A percentile compares a stretch with the other conserved stretches of the same genome.
These are phyloP conservation scores for Sporothrix globosa DNA, from an alignment of 2,329 filamentous ascomycete species.

Conservation along the genomic window DNA sequence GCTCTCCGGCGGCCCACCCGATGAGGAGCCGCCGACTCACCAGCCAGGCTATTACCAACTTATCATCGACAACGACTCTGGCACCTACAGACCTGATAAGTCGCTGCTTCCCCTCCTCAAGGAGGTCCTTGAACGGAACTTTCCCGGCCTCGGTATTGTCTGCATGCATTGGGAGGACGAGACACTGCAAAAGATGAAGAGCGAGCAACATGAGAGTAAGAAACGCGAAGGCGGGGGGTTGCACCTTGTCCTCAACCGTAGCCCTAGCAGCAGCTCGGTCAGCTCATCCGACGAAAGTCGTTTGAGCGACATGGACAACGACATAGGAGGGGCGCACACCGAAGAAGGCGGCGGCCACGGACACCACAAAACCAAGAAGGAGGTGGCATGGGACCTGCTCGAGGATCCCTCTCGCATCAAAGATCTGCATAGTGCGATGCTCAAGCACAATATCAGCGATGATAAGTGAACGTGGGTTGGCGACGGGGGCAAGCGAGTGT, in stretches of 20 bases:
- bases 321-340: constrained; percentile 40
- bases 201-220: constrained; percentile 73
- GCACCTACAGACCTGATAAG: constrained; percentile 88
- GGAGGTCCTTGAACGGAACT: constrained; percentile 69
- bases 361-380: constrained; percentile 52
- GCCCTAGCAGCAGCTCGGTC: constrained; percentile 52
- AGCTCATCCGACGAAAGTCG: constrained; percentile 59
- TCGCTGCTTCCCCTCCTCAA: constrained; percentile 72
- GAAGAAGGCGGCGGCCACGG: constrained; percentile 38
- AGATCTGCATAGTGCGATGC: constrained; percentile 36
- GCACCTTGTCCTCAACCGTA: constrained; percentile 61
- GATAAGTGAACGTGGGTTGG: background rate
- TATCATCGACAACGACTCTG: constrained; percentile 92
- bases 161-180: constrained; percentile 80
- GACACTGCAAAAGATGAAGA: constrained; percentile 73
- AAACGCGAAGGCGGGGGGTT: constrained; percentile 59
- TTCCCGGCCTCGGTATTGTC: constrained; percentile 75
- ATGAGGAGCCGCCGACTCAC: constrained; percentile 46
- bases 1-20: constrained; percentile 52
- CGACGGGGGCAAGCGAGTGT: background rate
- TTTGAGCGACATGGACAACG: constrained; percentile 41
- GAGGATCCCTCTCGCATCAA: constrained; percentile 55
- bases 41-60: constrained; percentile 74
- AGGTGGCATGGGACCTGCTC: constrained; percentile 55
- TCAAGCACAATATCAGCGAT: constrained; percentile 2